phyloP scores from a whole-genome alignment of 345 rosid species.

The Sisymbrium altissimum region DNA sequence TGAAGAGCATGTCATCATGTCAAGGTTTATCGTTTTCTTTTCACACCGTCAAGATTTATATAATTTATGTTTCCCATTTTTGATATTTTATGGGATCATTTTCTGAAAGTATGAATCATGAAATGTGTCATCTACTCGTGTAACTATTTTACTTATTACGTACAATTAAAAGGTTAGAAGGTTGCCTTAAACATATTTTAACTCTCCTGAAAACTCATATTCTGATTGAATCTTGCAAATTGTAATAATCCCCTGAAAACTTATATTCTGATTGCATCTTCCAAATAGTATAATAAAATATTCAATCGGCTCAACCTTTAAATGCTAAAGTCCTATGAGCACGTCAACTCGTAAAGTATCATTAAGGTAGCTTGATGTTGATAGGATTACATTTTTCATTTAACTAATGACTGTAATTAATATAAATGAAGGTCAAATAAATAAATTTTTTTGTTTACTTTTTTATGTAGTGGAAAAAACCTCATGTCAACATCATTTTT shows the following conservation, averaged over 20 bases:
- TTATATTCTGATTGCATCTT: neutral
- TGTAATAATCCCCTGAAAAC: neutral
- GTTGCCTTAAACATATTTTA: neutral
- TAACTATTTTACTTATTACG: neutral
- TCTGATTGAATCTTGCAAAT: neutral
- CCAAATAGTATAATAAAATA: neutral
- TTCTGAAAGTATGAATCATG: neutral
- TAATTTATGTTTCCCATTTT: neutral
- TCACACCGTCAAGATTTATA: neutral
- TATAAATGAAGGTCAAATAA: neutral
- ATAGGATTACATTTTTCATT: neutral
- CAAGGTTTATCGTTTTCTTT: neutral
- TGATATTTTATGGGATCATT: neutral
- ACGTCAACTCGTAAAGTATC: slow-evolving; percentile 22
- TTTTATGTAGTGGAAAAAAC: neutral
- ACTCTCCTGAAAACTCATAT: neutral
- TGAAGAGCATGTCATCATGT: neutral
- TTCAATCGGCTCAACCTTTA: neutral
- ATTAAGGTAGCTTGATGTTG: slow-evolving; percentile 12
- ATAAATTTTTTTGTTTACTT: no score
- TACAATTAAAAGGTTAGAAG: neutral
- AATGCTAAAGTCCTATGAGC: neutral
- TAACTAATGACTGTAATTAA: neutral
- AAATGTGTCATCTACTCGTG: neutral
- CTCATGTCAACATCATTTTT: slow-evolving; percentile 1